Evolutionary conservation across 2,329 filamentous ascomycete species (phyloP), one percentile per base, ranked within the genome.

Genomic region (Colletotrichum tabaci): DNA sequence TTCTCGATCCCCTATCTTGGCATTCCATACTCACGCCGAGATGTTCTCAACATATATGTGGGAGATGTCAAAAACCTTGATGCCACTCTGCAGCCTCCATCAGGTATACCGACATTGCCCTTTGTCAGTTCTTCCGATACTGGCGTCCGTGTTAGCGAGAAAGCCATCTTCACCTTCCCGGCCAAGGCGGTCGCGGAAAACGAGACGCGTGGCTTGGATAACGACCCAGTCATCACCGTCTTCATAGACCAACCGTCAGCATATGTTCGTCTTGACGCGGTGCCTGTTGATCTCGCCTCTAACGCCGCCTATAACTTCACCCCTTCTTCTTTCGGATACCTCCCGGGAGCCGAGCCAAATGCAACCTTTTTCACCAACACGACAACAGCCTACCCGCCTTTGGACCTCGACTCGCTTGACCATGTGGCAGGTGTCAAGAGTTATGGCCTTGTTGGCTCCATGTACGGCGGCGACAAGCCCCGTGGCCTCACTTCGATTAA

Each of bases 401-500:
- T 67, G 44, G 64, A 71, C 13, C 56, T 67, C 13, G 53, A 61
- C 47, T 56, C 55, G 18, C 42, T 71, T 5, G 68, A 67, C 21
- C 23, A 71, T 16, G 53, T 67, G 35, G 63, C 57, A 2, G 64
- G 63, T 6, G 52, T 71, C 18, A 66, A 66, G 49, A 67, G 49
- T 30, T 71, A 71, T 23, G 68, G 68, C 2, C 50, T 71, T 4
- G 15, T 71, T 40, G 49, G 50, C n/a, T 56, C 57, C 5, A 18
- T 71, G 30, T 71, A 67, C n/a, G 68, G 63, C 21, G 67, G 61
- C 12, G 61, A 66, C 21, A 58, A 49, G 53, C 61, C 67, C 10
- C 50, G 61, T 40, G 52, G 64, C 12, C 42, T 26, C 13, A 66
- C 40, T 21, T 65, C 61, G 3, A 61, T 53, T 16, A 47, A 60